These are phyloP conservation scores for Colletotrichum cordylinicola DNA, from an alignment of 2,329 filamentous ascomycete species.

Conservation along the genomic window DNA sequence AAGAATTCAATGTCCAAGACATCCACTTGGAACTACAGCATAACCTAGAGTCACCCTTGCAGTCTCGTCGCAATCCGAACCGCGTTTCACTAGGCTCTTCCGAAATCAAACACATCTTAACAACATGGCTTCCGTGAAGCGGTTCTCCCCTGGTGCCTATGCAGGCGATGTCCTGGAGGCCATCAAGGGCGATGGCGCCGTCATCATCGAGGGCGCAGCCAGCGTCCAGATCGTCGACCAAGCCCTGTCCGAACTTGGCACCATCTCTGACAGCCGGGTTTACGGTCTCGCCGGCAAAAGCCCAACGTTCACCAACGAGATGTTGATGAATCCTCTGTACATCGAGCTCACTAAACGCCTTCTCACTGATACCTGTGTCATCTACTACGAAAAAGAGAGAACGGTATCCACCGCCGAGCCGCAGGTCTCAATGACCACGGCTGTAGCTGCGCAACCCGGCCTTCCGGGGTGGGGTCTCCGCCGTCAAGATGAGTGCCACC, in stretches of 20 bases:
- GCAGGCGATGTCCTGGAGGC: neutral
- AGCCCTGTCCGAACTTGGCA: neutral
- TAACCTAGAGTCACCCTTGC: neutral
- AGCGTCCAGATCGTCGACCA: neutral
- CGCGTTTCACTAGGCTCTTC: neutral
- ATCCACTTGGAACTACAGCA: neutral
- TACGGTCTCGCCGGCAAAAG: neutral
- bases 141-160: neutral
- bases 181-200: neutral
- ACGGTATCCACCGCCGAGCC: neutral
- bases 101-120: fast-evolving
- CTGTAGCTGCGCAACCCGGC: neutral
- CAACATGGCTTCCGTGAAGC: neutral
- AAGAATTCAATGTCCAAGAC: neutral
- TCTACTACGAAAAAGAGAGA: neutral
- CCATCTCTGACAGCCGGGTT: neutral
- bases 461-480: neutral
- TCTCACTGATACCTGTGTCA: neutral
- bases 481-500: neutral
- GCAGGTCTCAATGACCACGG: neutral
- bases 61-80: neutral
- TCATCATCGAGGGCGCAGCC: neutral
- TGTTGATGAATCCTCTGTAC: neutral
- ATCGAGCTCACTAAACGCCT: neutral
- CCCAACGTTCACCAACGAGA: neutral